phyloP scores from a whole-genome alignment of 2,329 filamentous ascomycete genomes.

The Ceratocystis cacaofunesta region DNA sequence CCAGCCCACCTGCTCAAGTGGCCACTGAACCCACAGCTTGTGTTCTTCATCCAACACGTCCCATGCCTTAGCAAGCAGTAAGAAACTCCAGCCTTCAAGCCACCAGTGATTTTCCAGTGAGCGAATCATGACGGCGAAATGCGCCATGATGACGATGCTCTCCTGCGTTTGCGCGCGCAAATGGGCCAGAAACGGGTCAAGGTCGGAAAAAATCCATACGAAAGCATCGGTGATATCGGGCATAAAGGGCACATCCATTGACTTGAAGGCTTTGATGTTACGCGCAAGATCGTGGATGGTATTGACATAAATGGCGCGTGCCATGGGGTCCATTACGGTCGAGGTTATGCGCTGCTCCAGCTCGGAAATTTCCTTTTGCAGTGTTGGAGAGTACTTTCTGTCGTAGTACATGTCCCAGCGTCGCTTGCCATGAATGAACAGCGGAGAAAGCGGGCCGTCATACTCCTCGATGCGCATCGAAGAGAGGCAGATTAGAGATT shows the following conservation, averaged over 20 bases:
- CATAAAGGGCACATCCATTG: constrained; percentile 7
- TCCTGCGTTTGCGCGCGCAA: constrained; percentile 22
- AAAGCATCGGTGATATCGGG: constrained; percentile 27
- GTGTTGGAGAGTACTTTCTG: constrained; percentile 1
- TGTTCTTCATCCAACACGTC: constrained; percentile 25
- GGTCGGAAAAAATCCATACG: constrained; percentile 27
- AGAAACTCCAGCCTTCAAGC: constrained; percentile 25
- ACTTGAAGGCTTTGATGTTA: constrained; percentile 12
- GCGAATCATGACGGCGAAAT: constrained; percentile 25
- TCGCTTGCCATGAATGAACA: constrained; percentile 21
- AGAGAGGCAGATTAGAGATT: constrained; percentile 20
- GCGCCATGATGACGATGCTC: constrained; percentile 24
- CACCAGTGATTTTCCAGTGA: constrained; percentile 25
- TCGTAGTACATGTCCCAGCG: constrained; percentile 19
- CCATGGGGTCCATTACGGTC: constrained; percentile 7
- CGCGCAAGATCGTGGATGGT: constrained; percentile 9
- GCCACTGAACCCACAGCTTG: constrained; percentile 24
- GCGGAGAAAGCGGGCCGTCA: constrained; percentile 18
- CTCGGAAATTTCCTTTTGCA: constrained; percentile 11
- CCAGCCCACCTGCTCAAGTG: constrained; percentile 19
- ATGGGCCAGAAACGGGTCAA: constrained; percentile 25
- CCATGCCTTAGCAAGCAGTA: constrained; percentile 24
- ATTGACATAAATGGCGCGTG: constrained; percentile 5
- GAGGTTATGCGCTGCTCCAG: constrained; percentile 12
- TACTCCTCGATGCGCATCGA: constrained; percentile 17